Conservation (phyloP, 495 filamentous ascomycete genomes). For the Jackrogersella minutella region DNA sequence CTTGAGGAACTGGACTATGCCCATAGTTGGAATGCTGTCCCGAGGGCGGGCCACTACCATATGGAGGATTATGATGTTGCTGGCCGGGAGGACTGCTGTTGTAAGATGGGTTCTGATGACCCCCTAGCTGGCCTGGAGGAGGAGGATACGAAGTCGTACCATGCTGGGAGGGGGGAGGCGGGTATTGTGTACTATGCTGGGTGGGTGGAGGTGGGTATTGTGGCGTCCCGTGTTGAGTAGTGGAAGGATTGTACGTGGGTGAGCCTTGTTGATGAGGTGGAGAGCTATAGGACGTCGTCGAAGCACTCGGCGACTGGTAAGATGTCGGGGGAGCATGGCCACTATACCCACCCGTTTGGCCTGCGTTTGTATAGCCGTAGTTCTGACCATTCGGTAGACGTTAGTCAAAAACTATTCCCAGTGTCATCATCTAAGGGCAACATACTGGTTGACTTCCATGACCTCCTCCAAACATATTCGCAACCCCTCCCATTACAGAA, state of each 20-base stretch:
- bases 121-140: conserved; percentile 28
- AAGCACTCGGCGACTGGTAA: conserved; percentile 51
- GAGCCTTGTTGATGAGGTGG: conserved; percentile 44
- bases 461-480: conserved; percentile 53
- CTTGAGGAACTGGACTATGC: conserved; percentile 39
- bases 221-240: conserved; percentile 30
- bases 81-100: conserved; percentile 41
- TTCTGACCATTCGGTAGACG: conserved; percentile 43
- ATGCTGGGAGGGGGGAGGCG: conserved; percentile 42
- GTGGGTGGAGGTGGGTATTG: conserved; percentile 39
- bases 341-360: conserved; percentile 54
- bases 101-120: conserved; percentile 41
- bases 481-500: conserved; percentile 54
- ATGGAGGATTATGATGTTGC: conserved; percentile 35
- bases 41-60: conserved; percentile 30
- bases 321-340: conserved; percentile 59
- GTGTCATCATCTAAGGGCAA: not conserved
- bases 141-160: conserved; percentile 37
- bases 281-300: conserved; percentile 42
- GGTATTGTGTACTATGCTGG: conserved; percentile 41
- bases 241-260: conserved; percentile 34
- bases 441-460: conserved; percentile 46
- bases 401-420: conserved; percentile 22
- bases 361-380: conserved; percentile 63
- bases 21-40: conserved; percentile 39